Evolutionary conservation across 1,139 yeast species (phyloP).

Genomic region (Yamadazyma spencermartinsiae): DNA sequence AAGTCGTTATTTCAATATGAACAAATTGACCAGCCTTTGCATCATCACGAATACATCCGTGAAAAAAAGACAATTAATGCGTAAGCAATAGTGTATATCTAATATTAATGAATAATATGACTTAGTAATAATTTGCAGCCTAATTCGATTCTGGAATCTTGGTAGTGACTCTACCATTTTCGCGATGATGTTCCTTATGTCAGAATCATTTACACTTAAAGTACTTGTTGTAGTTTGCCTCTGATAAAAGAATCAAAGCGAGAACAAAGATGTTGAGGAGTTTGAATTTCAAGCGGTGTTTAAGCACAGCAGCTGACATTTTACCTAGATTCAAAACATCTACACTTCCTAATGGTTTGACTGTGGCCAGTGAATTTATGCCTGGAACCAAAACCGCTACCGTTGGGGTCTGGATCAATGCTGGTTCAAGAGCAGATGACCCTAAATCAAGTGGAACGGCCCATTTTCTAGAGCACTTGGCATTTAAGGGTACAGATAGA

Average conservation of each 20-base stretch:
- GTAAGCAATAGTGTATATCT: neutral
- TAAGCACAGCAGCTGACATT: conserved; percentile 13
- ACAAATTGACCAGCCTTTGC: conserved; percentile 22
- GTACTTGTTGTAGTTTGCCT: no score
- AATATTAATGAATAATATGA: neutral
- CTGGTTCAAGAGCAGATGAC: conserved; percentile 96
- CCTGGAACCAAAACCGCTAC: conserved; percentile 95
- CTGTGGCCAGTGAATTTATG: conserved; percentile 86
- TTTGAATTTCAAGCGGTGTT: conserved; percentile 6
- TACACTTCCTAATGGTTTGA: conserved; percentile 66
- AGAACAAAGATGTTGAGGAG: conserved; percentile 5
- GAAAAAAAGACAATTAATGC: neutral
- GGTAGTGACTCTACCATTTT: neutral
- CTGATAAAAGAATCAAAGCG: no score
- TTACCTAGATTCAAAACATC: conserved; percentile 27
- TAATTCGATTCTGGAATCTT: neutral
- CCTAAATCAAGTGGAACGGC: conserved; percentile 89
- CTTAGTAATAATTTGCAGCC: neutral
- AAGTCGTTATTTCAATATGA: conserved; percentile 33
- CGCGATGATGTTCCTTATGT: neutral
- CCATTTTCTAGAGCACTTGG: conserved; percentile 92
- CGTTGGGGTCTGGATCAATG: conserved; percentile 96
- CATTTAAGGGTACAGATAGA: conserved; percentile 87
- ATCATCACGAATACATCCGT: conserved; percentile 12
- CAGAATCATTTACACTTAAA: no score